Conservation (phyloP, 2,329 filamentous ascomycete species). For the Ceratocystis destructans region DNA sequence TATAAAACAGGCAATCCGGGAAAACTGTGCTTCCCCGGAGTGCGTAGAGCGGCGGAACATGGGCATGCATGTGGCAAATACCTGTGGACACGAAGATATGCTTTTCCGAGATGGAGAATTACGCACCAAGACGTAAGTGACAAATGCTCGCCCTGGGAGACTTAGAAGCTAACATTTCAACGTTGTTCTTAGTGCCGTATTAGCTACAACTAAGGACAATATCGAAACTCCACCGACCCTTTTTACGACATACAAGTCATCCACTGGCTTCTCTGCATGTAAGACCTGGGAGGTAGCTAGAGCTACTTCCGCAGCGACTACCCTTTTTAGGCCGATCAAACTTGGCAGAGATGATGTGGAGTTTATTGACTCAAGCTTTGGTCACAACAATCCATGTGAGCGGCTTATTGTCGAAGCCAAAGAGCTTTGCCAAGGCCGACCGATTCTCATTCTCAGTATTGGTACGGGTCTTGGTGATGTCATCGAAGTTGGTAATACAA, state of each 20-base stretch:
- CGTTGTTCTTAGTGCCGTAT: background rate
- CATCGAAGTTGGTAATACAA: slow-evolving; percentile 20
- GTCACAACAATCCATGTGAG: slow-evolving; percentile 26
- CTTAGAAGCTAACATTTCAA: background rate
- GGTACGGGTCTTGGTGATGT: slow-evolving; percentile 23
- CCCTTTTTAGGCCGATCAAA: slow-evolving; percentile 25
- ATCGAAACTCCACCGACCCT: slow-evolving; percentile 20
- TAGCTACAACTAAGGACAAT: background rate
- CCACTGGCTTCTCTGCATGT: slow-evolving; percentile 20
- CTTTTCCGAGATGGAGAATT: background rate
- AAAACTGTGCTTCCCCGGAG: background rate
- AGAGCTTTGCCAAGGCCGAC: slow-evolving; percentile 13
- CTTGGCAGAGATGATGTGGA: slow-evolving; percentile 23
- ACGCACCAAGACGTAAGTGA: background rate
- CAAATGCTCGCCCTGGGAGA: too few species aligned
- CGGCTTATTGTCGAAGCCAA: slow-evolving; percentile 24
- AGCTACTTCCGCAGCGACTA: slow-evolving; percentile 24
- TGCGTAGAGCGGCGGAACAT: background rate
- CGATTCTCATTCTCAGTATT: slow-evolving; percentile 22
- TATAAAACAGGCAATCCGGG: background rate
- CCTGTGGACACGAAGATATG: background rate
- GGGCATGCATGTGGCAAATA: background rate
- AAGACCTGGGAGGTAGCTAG: slow-evolving; percentile 25
- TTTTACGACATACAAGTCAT: slow-evolving; percentile 24
- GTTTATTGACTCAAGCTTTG: slow-evolving; percentile 25